Percentiles rank a stretch among this genome's conserved stretches.
These are phyloP conservation scores for Fusarium lateritium DNA, from an alignment of 2,329 filamentous ascomycete genomes.

Conservation along the genomic window DNA sequence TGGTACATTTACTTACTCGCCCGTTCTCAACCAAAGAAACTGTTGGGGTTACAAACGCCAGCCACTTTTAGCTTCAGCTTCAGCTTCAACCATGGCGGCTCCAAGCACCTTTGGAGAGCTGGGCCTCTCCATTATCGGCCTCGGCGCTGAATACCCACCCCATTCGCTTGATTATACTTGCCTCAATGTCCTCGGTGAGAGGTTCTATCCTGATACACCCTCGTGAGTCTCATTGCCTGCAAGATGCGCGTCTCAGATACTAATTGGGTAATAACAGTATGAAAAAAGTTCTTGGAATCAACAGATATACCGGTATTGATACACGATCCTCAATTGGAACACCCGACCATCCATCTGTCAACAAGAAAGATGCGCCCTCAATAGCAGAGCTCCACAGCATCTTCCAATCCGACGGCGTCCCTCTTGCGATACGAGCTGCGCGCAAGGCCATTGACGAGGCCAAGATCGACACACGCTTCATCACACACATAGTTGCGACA, in stretches of 20 bases:
- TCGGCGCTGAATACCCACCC: conserved; percentile 73
- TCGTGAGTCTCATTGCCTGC: conserved; percentile 61
- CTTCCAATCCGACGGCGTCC: conserved; percentile 71
- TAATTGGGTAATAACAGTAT: conserved; percentile 60
- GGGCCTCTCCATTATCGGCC: conserved; percentile 72
- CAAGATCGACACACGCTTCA: conserved; percentile 63
- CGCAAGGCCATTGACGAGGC: conserved; percentile 70
- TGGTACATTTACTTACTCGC: neutral
- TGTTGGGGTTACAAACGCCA: conserved; percentile 35
- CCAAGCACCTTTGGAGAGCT: conserved; percentile 63
- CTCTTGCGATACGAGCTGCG: conserved; percentile 69
- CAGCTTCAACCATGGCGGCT: conserved; percentile 57
- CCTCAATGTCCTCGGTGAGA: conserved; percentile 67
- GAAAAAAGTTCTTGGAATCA: conserved; percentile 74
- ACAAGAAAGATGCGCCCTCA: conserved; percentile 65
- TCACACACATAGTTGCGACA: conserved; percentile 77
- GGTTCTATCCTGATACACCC: conserved; percentile 71
- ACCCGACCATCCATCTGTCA: conserved; percentile 73
- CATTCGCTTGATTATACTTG: conserved; percentile 65
- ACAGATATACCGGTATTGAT: conserved; percentile 76
- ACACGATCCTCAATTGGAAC: conserved; percentile 73
- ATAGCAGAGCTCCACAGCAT: conserved; percentile 69
- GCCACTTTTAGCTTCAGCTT: conserved; percentile 6
- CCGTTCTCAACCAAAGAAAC: conserved; percentile 31
- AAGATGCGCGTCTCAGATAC: neutral